Percentiles rank a stretch among this genome's conserved stretches.
These are phyloP conservation scores for Blechomonas ayalai DNA, from an alignment of 208 protist genomes.

Conservation along the genomic window DNA sequence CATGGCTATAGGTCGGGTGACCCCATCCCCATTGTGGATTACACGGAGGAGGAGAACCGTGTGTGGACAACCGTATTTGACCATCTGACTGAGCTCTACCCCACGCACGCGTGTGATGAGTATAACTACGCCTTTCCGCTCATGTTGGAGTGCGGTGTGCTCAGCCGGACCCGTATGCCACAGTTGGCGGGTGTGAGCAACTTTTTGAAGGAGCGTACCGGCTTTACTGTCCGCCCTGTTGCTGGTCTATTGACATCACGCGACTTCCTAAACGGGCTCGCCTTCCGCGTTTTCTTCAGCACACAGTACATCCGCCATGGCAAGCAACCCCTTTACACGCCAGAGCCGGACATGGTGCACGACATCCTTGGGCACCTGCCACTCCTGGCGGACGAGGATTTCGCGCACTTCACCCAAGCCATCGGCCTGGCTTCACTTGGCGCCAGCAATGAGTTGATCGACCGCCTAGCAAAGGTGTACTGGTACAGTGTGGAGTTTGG, in stretches of 20 bases:
- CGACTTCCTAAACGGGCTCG: constrained; percentile 94
- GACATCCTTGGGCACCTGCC: constrained; percentile 95
- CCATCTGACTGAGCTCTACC: constrained; percentile 82
- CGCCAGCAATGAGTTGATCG: constrained; percentile 91
- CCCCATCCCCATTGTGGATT: constrained; percentile 85
- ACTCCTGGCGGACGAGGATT: constrained; percentile 93
- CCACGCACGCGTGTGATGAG: constrained; percentile 91
- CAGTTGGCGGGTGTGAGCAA: constrained; percentile 91
- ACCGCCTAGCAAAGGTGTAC: constrained; percentile 89
- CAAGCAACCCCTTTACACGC: constrained; percentile 93
- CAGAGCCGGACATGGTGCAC: constrained; percentile 94
- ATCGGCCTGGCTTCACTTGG: constrained; percentile 97
- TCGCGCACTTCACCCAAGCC: constrained; percentile 95
- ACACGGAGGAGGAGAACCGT: constrained; percentile 86
- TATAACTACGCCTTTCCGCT: constrained; percentile 90
- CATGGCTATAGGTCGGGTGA: constrained; percentile 79
- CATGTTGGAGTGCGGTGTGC: constrained; percentile 91
- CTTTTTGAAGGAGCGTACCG: constrained; percentile 90
- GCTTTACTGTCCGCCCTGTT: constrained; percentile 91
- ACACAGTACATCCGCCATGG: constrained; percentile 97
- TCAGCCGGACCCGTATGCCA: constrained; percentile 85
- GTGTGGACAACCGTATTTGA: constrained; percentile 88
- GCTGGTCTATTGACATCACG: constrained; percentile 90
- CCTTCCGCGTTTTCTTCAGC: constrained; percentile 95
- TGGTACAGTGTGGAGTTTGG: constrained; percentile 97